Conservation (phyloP, 192 early-diverging fungal genomes). For the Coemansia sp. region DNA sequence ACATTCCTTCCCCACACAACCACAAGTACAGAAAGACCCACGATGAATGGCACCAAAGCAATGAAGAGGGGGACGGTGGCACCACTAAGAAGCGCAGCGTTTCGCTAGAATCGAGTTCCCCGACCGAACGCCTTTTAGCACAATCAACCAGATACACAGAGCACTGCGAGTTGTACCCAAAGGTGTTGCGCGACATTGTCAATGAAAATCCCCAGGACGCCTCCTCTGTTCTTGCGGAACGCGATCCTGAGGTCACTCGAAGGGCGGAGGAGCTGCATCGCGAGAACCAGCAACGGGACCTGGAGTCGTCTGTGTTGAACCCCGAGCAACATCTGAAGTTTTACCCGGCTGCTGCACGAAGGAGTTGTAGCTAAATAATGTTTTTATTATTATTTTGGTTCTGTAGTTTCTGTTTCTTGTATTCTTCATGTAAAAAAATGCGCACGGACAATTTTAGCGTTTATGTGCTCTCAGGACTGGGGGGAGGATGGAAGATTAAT, state of each 20-base stretch:
- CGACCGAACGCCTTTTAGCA: constrained; percentile 23
- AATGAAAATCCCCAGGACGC: constrained; percentile 36
- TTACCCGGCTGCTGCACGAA: constrained; percentile 34
- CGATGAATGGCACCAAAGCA: not conserved
- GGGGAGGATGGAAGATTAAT: too few relatives aligned
- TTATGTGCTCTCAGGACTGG: too few relatives aligned
- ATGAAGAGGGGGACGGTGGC: too few relatives aligned
- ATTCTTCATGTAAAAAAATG: too few relatives aligned
- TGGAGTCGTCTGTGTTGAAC: constrained; percentile 2
- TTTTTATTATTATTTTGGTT: not conserved
- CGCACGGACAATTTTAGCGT: too few relatives aligned
- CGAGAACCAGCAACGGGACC: constrained; percentile 9
- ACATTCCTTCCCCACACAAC: not conserved
- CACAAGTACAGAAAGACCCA: not conserved
- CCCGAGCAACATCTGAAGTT: constrained; percentile 25
- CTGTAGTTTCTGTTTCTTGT: too few relatives aligned
- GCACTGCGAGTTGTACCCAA: constrained; percentile 49
- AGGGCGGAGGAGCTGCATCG: constrained; percentile 25
- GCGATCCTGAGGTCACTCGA: constrained; percentile 30
- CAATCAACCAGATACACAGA: constrained; percentile 26
- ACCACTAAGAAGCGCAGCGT: not conserved
- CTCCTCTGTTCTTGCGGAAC: constrained; percentile 9
- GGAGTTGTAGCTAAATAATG: not conserved
- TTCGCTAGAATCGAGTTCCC: constrained; percentile 11
- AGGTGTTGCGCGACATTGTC: constrained; percentile 41